Evolutionary conservation across 2,329 filamentous ascomycete genomes (phyloP).

Genomic region (Aspergillus piperis): DNA sequence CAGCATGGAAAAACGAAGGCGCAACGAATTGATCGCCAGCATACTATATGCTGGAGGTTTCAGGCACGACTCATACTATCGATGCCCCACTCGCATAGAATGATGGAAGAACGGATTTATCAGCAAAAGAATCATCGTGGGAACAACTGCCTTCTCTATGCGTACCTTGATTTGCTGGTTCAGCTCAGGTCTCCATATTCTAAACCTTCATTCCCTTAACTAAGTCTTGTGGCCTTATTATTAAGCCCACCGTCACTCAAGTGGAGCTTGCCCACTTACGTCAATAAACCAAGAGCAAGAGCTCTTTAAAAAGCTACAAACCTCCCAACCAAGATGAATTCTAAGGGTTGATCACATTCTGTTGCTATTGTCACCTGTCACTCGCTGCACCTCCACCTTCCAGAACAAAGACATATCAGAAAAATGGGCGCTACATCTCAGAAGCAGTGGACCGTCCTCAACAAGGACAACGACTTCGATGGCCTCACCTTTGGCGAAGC

Average conservation of each 20-base stretch:
- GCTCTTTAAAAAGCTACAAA: background rate
- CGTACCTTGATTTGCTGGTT: background rate
- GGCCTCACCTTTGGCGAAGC: slow-evolving; percentile 57
- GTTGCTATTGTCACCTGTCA: background rate
- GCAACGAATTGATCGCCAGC: no score
- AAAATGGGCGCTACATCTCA: slow-evolving; percentile 42
- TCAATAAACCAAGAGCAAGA: slow-evolving; percentile 4
- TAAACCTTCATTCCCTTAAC: background rate
- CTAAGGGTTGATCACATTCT: background rate
- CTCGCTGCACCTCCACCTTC: background rate
- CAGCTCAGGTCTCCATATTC: background rate
- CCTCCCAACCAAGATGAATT: background rate
- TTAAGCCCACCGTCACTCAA: slow-evolving; percentile 1
- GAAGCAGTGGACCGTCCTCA: slow-evolving; percentile 58
- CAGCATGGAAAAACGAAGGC: background rate
- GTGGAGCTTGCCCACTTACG: slow-evolving; percentile 13
- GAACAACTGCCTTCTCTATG: background rate
- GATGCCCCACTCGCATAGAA: background rate
- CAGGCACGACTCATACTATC: no score
- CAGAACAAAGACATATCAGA: background rate
- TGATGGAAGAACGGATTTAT: slow-evolving; percentile 6
- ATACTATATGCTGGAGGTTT: background rate
- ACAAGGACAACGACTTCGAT: slow-evolving; percentile 59
- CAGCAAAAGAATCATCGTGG: slow-evolving; percentile 4
- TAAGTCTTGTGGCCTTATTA: background rate